Evolutionary conservation across 179 eudicot species (phyloP).

Genomic region (Monotropa hypopitys): DNA sequence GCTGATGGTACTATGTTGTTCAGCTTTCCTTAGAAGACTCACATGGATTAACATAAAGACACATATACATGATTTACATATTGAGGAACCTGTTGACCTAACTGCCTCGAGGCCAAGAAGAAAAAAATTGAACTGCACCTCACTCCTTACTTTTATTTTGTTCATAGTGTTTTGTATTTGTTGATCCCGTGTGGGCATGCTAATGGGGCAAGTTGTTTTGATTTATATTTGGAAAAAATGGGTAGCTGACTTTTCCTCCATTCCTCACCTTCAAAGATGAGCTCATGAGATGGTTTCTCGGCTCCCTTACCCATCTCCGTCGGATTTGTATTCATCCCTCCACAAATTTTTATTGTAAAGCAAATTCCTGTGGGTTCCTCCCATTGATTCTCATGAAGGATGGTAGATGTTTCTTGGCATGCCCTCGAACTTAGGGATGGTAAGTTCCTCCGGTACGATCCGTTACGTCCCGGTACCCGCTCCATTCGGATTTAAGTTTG

Average conservation of each 20-base stretch:
- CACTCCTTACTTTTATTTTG: neutral
- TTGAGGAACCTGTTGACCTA: slow-evolving; percentile 6
- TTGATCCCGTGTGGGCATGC: neutral
- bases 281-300: neutral
- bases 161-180: neutral
- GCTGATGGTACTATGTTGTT: neutral
- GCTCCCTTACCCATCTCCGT: neutral
- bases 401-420: neutral
- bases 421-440: neutral
- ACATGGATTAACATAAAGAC: neutral
- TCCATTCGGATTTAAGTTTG: no score
- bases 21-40: neutral
- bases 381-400: neutral
- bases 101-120: neutral
- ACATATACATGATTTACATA: neutral
- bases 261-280: neutral
- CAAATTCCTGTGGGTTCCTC: neutral
- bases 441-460: no score
- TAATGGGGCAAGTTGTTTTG: neutral
- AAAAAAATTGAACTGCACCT: neutral
- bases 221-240: neutral
- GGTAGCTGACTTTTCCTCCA: neutral
- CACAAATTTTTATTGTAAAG: neutral
- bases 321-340: neutral
- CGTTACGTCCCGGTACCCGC: no score